Conservation (phyloP, 768 basidiomycete genomes). For the Leccinum variicolor region DNA sequence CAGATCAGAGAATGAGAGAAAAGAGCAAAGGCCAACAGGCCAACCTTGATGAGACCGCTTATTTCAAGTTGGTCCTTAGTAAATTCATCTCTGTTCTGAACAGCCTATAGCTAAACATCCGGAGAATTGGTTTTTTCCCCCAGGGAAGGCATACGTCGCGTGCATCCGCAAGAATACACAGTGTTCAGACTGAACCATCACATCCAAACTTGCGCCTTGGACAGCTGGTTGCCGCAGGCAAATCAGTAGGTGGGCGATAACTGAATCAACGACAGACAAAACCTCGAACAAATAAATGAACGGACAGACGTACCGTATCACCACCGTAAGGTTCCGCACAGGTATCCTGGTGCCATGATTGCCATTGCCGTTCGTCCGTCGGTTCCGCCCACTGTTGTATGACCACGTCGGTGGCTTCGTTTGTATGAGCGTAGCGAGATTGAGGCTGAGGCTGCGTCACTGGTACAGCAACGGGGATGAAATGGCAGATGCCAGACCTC, state of each 20-base stretch:
- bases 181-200: constrained; percentile 66
- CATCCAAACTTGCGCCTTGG: constrained; percentile 65
- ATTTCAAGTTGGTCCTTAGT: constrained; percentile 38
- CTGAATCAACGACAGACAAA: neutral
- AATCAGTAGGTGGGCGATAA: neutral
- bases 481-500: too few relatives aligned
- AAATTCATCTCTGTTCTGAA: constrained; percentile 58
- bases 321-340: too few relatives aligned
- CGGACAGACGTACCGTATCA: too few relatives aligned
- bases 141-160: constrained; percentile 59
- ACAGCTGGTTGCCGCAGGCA: constrained; percentile 38
- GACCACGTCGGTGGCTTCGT: constrained; percentile 19
- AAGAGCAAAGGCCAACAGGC: constrained; percentile 6
- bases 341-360: neutral
- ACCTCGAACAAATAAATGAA: neutral
- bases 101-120: constrained; percentile 50
- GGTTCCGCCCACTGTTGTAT: constrained; percentile 24
- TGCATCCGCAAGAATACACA: constrained; percentile 62
- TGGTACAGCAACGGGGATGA: neutral
- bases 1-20: constrained; percentile 32
- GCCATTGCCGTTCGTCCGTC: neutral
- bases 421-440: constrained; percentile 16
- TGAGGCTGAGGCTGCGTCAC: constrained; percentile 4
- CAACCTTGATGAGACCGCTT: constrained; percentile 53
- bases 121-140: constrained; percentile 42